Conservation (phyloP, 768 basidiomycete genomes). For the Mycena chlorophos region DNA sequence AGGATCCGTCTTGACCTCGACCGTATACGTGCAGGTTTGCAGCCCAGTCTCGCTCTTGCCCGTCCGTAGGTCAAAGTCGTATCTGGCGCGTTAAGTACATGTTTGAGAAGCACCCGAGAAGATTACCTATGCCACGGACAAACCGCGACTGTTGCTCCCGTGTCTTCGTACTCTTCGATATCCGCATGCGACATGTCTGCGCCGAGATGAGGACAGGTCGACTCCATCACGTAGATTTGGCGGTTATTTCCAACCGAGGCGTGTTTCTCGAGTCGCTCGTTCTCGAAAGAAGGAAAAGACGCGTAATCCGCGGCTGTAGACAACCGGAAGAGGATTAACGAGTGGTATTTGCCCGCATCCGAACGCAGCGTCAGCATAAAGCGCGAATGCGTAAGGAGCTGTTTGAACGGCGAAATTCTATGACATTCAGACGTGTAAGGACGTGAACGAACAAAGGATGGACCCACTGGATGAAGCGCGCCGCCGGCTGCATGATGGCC, state of each 20-base stretch:
- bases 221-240: conserved; percentile 79
- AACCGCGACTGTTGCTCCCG: conserved; percentile 52
- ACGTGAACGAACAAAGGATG: background rate
- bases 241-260: conserved; percentile 11
- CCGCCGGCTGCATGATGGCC: background rate
- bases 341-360: conserved; percentile 55
- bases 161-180: conserved; percentile 65
- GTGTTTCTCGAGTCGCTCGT: conserved; percentile 10
- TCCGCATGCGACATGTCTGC: conserved; percentile 80
- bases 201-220: conserved; percentile 77
- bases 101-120: background rate
- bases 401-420: conserved; percentile 46
- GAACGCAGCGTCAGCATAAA: conserved; percentile 64
- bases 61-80: conserved; percentile 71
- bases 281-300: no score
- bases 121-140: conserved; percentile 75
- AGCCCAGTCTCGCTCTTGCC: conserved; percentile 72
- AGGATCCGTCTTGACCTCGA: conserved; percentile 48
- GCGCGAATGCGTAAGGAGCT: conserved; percentile 56
- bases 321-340: conserved; percentile 66
- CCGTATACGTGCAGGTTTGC: conserved; percentile 64
- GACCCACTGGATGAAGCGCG: conserved; percentile 1
- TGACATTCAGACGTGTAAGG: background rate
- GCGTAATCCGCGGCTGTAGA: conserved; percentile 31
- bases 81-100: conserved; percentile 39